Evolutionary conservation across 306 rosid genomes (phyloP), one percentile per base, ranked within the genome.

Genomic region (Dryas alaskensis): DNA sequence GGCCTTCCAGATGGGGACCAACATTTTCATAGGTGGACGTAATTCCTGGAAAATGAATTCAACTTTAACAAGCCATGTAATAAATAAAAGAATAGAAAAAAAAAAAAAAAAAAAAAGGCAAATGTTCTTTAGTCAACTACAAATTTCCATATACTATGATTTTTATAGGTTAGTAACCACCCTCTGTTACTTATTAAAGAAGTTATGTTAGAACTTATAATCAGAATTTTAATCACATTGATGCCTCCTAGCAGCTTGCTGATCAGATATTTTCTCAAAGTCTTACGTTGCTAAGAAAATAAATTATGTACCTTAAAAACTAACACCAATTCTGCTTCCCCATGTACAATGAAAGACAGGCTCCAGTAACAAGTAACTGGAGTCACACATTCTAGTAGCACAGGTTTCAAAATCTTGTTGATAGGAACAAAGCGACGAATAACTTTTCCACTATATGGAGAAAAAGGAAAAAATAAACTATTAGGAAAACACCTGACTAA

Each of bases 301-400:
- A 69, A 60, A 31, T 10, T 19, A 7, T 45, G 47, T 81, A 94
- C 98, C 97, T 88, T 88, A 70, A 91, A 91, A 79, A 88, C 92
- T 42, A 85, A 59, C 85, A 83, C 75, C 70, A 91, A 73, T 57
- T 91, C 87, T 22, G 85, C 81, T 81, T 94, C 97, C 60, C 69
- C 92, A 2, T 75, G 83, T 49, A 88, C 40, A 77, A 94, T 82
- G 79, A 91, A 67, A 63, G 92, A 91, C 44, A 93, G 81, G 72
- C 88, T 85, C 97, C 97, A 93, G 83, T 88, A 91, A 73, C 98
- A 93, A 57, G 98, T 93, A 70, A 91, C 81, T 5, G 98, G 97
- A 52, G 96, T 91, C 84, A 91, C 90, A 76, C 91, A 83, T 87
- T 94, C 98, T 59, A 85, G 68, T 59, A 94, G 80, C 62, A 85